Conservation (phyloP, 2,329 filamentous ascomycete genomes). For the Hortaea sp. region DNA sequence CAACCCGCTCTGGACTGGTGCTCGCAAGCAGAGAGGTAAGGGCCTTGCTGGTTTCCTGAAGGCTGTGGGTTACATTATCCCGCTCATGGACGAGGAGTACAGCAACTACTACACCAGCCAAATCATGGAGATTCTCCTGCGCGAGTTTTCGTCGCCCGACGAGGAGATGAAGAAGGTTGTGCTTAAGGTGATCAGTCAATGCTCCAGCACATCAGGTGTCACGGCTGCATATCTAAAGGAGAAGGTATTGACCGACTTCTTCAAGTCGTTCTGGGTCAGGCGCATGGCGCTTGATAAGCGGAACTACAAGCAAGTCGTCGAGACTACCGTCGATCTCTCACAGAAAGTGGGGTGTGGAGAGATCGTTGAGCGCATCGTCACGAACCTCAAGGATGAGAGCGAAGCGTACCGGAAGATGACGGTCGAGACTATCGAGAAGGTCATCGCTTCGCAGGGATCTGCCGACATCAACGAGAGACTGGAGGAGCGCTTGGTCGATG, state of each 20-base stretch:
- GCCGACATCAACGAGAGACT: conserved; percentile 88
- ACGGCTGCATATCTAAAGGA: conserved; percentile 92
- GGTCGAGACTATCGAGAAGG: conserved; percentile 93
- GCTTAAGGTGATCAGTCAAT: conserved; percentile 92
- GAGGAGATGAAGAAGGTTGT: conserved; percentile 99
- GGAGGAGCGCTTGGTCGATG: conserved; percentile 89
- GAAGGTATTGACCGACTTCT: conserved; percentile 89
- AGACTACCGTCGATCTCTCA: conserved; percentile 92
- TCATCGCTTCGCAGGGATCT: conserved; percentile 83
- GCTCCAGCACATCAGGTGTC: conserved; percentile 86
- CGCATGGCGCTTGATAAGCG: conserved; percentile 95
- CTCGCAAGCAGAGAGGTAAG: conserved; percentile 91
- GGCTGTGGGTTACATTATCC: conserved; percentile 95
- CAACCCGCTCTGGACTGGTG: conserved; percentile 93
- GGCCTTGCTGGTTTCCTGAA: conserved; percentile 93
- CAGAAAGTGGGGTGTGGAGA: conserved; percentile 97
- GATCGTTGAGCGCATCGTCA: conserved; percentile 86
- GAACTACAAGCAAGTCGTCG: conserved; percentile 95
- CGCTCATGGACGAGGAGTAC: conserved; percentile 98
- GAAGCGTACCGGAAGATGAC: conserved; percentile 99
- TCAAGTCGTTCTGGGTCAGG: conserved; percentile 97
- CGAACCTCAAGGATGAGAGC: conserved; percentile 94
- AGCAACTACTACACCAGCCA: conserved; percentile 98
- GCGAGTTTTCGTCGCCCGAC: conserved; percentile 92
- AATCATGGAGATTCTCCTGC: conserved; percentile 95